Percentiles rank a stretch among this genome's conserved stretches.
These are phyloP conservation scores for Pseudopithomyces chartarum DNA, from an alignment of 2,329 filamentous ascomycete genomes.

Conservation along the genomic window DNA sequence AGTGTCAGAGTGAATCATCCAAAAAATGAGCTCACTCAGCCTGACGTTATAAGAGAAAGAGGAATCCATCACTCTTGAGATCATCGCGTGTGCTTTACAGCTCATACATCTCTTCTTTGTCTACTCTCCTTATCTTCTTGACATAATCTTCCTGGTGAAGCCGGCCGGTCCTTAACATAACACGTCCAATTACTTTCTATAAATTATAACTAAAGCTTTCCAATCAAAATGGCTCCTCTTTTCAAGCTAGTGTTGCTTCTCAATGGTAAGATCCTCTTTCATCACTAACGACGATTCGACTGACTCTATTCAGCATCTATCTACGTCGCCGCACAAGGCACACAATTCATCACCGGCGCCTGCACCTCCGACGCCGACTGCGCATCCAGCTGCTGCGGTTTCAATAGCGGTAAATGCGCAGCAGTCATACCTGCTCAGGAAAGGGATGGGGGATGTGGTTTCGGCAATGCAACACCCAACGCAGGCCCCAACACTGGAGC, in stretches of 20 bases:
- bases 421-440: conserved; percentile 35
- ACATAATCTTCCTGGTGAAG: conserved; percentile 26
- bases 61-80: conserved; percentile 7
- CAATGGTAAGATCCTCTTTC: conserved; percentile 20
- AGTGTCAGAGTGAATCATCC: conserved; percentile 24
- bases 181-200: background rate
- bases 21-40: conserved; percentile 2
- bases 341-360: conserved; percentile 48
- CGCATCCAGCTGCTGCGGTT: conserved; percentile 44
- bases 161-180: conserved; percentile 16
- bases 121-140: conserved; percentile 4
- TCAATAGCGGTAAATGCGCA: conserved; percentile 40
- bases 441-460: conserved; percentile 38
- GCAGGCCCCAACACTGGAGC: conserved; percentile 12
- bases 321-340: conserved; percentile 33
- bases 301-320: conserved; percentile 26
- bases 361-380: conserved; percentile 47
- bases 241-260: conserved; percentile 31
- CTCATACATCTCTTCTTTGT: conserved; percentile 6
- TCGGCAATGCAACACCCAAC: conserved; percentile 31
- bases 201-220: conserved; percentile 7
- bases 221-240: conserved; percentile 32
- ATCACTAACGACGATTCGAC: background rate
- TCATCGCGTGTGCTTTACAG: conserved; percentile 9
- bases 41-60: conserved; percentile 20